Conservation (phyloP, 495 filamentous ascomycete genomes). For the Delitschia confertaspora region DNA sequence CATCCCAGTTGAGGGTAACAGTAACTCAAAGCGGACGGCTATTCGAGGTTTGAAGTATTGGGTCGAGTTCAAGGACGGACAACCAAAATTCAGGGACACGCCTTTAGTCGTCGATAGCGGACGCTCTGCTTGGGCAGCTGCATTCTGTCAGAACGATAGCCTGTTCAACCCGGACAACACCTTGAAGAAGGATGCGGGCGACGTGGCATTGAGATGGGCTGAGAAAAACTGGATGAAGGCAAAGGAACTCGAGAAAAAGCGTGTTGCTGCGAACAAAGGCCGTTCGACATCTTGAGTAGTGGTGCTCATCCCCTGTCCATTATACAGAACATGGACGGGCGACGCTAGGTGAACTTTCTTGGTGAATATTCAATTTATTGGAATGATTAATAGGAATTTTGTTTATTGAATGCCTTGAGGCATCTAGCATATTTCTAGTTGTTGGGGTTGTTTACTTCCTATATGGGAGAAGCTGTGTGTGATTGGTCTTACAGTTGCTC, state of each 20-base stretch:
- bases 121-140: slow-evolving; percentile 8
- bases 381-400: no score
- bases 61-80: slow-evolving; percentile 21
- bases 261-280: no score
- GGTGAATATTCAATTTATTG: no score
- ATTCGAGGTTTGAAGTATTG: slow-evolving; percentile 21
- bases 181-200: background rate
- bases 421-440: no score
- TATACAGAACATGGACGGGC: no score
- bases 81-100: slow-evolving; percentile 7
- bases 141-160: no score
- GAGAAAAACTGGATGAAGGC: slow-evolving; percentile 14
- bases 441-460: no score
- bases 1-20: slow-evolving; percentile 13
- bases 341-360: no score
- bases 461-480: slow-evolving; percentile 8
- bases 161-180: no score
- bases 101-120: background rate
- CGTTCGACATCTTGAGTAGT: no score
- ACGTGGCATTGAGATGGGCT: slow-evolving; percentile 9
- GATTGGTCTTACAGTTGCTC: slow-evolving; percentile 3
- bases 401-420: no score
- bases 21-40: background rate
- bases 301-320: no score
- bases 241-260: slow-evolving; percentile 10